These are phyloP conservation scores for Penicillium cinerascens DNA, from an alignment of 495 filamentous ascomycete species.

Conservation along the genomic window DNA sequence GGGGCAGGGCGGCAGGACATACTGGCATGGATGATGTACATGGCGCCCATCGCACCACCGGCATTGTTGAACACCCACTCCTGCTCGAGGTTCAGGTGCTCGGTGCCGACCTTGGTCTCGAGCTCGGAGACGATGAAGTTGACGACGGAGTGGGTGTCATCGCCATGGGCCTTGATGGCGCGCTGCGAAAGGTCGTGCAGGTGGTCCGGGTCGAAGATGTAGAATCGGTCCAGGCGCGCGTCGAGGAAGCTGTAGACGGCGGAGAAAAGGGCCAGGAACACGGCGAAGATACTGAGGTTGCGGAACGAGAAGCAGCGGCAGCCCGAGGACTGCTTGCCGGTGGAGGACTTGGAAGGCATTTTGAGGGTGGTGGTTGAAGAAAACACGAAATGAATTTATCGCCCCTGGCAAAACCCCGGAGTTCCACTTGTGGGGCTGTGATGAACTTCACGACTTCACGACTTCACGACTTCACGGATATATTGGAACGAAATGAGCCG, in stretches of 20 bases:
- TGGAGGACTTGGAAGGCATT: slow-evolving; percentile 29
- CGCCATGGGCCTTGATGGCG: slow-evolving; percentile 63
- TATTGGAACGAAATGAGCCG: not conserved
- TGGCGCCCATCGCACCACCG: slow-evolving; percentile 81
- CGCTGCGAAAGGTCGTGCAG: slow-evolving; percentile 65
- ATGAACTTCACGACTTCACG: not conserved
- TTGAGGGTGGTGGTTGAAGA: slow-evolving; percentile 1
- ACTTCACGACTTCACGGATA: not conserved
- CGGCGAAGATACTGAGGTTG: slow-evolving; percentile 53
- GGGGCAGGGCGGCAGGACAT: not conserved
- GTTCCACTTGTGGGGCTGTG: slow-evolving; percentile 15
- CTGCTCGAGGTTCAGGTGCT: slow-evolving; percentile 42
- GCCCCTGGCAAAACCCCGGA: slow-evolving; percentile 19
- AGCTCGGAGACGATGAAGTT: slow-evolving; percentile 54
- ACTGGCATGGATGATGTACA: slow-evolving; percentile 67
- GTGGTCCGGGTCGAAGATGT: slow-evolving; percentile 67
- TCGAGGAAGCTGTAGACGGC: slow-evolving; percentile 62
- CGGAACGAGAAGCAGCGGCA: slow-evolving; percentile 28
- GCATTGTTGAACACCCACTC: slow-evolving; percentile 63
- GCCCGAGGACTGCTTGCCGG: slow-evolving; percentile 17
- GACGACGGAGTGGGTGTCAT: slow-evolving; percentile 67
- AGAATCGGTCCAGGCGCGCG: slow-evolving; percentile 67
- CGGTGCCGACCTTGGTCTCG: slow-evolving; percentile 34
- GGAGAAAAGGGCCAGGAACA: slow-evolving; percentile 57
- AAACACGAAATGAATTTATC: slow-evolving; percentile 7